These are phyloP conservation scores for Podila clonocystis DNA, from an alignment of 192 early-diverging fungal genomes.

Conservation along the genomic window DNA sequence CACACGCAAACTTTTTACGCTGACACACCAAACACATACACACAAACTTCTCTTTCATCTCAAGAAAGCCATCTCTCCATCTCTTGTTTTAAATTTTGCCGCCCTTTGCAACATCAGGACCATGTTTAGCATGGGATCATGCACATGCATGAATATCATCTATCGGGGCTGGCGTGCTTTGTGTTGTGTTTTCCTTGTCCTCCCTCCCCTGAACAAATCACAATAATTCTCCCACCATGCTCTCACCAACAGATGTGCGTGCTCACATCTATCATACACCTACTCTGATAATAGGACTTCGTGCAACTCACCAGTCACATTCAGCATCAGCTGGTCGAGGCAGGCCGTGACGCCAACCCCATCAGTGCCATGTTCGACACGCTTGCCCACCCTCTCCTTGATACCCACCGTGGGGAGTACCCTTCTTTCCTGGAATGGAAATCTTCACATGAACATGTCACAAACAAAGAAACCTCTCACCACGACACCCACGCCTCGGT, in stretches of 20 bases:
- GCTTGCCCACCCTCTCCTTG: slow-evolving; percentile 33
- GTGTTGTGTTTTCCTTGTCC: too few relatives aligned
- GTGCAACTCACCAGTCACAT: slow-evolving; percentile 44
- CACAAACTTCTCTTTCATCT: background rate
- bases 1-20: background rate
- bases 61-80: too few relatives aligned
- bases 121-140: too few relatives aligned
- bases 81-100: too few relatives aligned
- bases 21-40: background rate
- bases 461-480: background rate
- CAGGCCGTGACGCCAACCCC: slow-evolving; percentile 45
- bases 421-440: slow-evolving; percentile 39
- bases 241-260: background rate
- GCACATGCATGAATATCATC: too few relatives aligned
- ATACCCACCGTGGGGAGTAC: slow-evolving; percentile 49
- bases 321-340: slow-evolving; percentile 47
- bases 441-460: background rate
- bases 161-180: too few relatives aligned
- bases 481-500: background rate
- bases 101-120: too few relatives aligned
- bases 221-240: background rate
- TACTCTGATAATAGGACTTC: slow-evolving; percentile 20
- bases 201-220: too few relatives aligned
- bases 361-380: slow-evolving; percentile 52
- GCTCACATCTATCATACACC: background rate